Conservation (phyloP, 106 monocot genomes). For the Apostasia ramifera region DNA sequence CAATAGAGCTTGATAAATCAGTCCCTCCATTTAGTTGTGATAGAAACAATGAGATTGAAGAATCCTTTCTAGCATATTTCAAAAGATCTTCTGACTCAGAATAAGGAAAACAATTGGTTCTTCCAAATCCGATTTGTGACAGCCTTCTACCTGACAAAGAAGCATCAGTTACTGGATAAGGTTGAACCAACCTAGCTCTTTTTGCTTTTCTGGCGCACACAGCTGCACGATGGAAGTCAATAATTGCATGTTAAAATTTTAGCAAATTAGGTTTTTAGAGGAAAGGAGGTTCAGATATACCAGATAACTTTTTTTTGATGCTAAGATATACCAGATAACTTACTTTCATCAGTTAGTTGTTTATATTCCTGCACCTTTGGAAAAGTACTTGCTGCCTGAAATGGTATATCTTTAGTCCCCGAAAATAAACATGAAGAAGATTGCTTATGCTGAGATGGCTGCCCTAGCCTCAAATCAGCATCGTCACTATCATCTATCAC, state of each 20-base stretch:
- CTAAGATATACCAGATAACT: conserved; percentile 12
- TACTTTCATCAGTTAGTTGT: conserved; percentile 21
- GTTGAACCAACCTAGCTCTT: conserved; percentile 13
- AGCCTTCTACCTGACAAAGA: conserved; percentile 11
- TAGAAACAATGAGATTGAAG: conserved; percentile 66
- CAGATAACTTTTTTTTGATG: neutral
- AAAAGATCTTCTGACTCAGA: conserved; percentile 21
- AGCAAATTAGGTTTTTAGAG: neutral
- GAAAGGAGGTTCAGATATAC: neutral
- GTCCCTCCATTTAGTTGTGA: conserved; percentile 61
- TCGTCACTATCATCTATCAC: conserved; percentile 5
- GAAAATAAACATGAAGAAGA: conserved; percentile 15
- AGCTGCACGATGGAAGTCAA: conserved; percentile 32
- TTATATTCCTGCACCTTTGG: conserved; percentile 18
- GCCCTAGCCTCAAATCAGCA: conserved; percentile 76
- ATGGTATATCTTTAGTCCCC: conserved; percentile 13
- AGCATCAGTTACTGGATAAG: conserved; percentile 7
- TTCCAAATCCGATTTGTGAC: conserved; percentile 12
- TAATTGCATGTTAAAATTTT: neutral
- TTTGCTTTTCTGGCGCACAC: conserved; percentile 13
- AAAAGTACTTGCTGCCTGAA: conserved; percentile 10
- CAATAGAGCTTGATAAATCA: conserved; percentile 20
- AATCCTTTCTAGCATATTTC: conserved; percentile 31
- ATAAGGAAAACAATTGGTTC: conserved; percentile 2
- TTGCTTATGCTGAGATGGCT: conserved; percentile 47